A percentile compares a stretch with the other conserved stretches of the same genome.
phyloP scores from a whole-genome alignment of 805 yeast genomes.

The Lachancea waltii region DNA sequence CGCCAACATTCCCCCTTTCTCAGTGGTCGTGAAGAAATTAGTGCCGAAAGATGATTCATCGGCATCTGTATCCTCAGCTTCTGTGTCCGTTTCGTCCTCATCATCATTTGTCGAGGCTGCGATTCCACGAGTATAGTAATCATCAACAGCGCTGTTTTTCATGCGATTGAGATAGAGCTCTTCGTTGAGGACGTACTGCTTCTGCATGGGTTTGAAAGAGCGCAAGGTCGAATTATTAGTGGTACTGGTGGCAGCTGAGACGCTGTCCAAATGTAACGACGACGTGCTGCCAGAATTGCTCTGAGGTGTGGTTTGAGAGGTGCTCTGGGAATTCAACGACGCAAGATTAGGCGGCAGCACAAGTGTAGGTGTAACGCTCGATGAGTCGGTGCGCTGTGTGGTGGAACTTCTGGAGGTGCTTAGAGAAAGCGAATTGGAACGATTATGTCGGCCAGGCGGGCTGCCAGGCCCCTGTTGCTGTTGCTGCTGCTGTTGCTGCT shows the following conservation, averaged over 20 bases:
- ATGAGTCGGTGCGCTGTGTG: slow-evolving; percentile 3
- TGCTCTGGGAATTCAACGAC: slow-evolving; percentile 19
- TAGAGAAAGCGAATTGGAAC: slow-evolving; percentile 8
- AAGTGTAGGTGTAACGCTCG: slow-evolving; percentile 18
- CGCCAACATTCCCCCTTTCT: slow-evolving; percentile 10
- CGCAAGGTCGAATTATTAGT: too few species aligned
- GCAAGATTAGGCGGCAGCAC: slow-evolving; percentile 26
- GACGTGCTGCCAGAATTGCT: slow-evolving; percentile 1
- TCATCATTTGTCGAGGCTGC: slow-evolving; percentile 32
- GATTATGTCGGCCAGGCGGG: slow-evolving; percentile 6
- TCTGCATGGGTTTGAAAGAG: slow-evolving; percentile 21
- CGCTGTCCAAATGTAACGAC: slow-evolving; percentile 9
- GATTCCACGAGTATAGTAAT: slow-evolving; percentile 65
- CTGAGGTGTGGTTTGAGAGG: slow-evolving; percentile 12
- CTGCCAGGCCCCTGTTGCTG: not conserved
- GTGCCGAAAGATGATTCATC: slow-evolving; percentile 22
- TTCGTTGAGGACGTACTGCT: slow-evolving; percentile 47
- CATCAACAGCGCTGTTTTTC: slow-evolving; percentile 56
- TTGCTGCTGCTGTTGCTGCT: slow-evolving; percentile 2
- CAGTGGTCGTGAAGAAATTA: slow-evolving; percentile 16
- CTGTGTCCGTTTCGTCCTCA: slow-evolving; percentile 31
- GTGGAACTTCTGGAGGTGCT: slow-evolving; percentile 8
- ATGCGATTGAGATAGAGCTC: slow-evolving; percentile 57
- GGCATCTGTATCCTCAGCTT: slow-evolving; percentile 31
- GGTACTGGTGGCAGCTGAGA: too few species aligned